Percentiles rank a stretch among this genome's conserved stretches.
These are phyloP conservation scores for Dacryopinax spathularia DNA, from an alignment of 768 basidiomycete genomes.

Conservation along the genomic window DNA sequence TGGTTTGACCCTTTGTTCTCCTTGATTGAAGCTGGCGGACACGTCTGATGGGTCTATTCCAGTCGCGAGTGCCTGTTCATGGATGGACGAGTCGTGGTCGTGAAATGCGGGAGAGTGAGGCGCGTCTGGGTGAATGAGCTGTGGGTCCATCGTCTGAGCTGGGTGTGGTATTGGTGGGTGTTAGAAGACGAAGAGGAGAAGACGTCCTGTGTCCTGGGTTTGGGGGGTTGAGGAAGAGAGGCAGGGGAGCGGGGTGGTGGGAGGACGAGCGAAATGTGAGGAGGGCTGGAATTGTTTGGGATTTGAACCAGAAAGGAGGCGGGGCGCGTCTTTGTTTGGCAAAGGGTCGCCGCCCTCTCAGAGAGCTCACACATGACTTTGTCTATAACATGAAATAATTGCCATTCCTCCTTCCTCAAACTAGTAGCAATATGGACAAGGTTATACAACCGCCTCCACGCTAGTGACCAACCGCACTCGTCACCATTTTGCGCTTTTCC, in stretches of 20 bases:
- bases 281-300: too few species aligned
- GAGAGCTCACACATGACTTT: too few species aligned
- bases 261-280: too few species aligned
- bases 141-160: neutral
- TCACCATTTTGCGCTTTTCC: slow-evolving; percentile 36
- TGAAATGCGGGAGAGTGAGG: neutral
- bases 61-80: neutral
- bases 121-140: neutral
- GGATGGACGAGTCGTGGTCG: neutral
- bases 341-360: too few species aligned
- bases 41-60: neutral
- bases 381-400: neutral
- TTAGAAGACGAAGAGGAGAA: neutral
- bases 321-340: too few species aligned
- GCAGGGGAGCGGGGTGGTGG: too few species aligned
- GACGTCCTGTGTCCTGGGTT: too few species aligned
- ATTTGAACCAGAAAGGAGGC: too few species aligned
- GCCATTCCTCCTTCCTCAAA: too few species aligned
- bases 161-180: neutral
- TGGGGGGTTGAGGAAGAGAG: neutral
- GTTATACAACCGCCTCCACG: neutral
- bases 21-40: neutral
- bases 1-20: neutral
- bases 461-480: slow-evolving; percentile 25
- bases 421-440: too few species aligned